Evolutionary conservation across 352 stramenopile species (phyloP).

Genomic region (Globisporangium paddicum): DNA sequence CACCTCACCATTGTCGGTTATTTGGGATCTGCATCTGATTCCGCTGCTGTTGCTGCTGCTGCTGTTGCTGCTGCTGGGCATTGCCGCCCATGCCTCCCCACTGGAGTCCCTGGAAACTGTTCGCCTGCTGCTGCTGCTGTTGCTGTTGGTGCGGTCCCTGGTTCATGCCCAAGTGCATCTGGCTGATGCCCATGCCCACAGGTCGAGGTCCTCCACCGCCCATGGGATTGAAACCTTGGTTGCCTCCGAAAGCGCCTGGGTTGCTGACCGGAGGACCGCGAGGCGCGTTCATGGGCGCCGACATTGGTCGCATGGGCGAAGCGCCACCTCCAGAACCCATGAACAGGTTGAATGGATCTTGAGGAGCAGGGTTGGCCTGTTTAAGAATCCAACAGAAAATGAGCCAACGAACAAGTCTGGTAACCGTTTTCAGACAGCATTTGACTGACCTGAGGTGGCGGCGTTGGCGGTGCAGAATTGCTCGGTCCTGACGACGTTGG

Average conservation of each 20-base stretch:
- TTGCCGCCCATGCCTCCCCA: slow-evolving; percentile 72
- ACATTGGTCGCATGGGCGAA: slow-evolving; percentile 25
- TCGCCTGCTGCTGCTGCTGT: slow-evolving; percentile 42
- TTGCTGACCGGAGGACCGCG: slow-evolving; percentile 18
- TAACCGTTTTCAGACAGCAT: too few relatives aligned
- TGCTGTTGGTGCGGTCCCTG: slow-evolving; percentile 25
- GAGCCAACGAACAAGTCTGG: too few relatives aligned
- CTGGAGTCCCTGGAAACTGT: slow-evolving; percentile 82
- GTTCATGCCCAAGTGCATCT: slow-evolving; percentile 79
- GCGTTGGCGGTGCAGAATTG: slow-evolving; percentile 27
- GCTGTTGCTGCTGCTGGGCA: slow-evolving; percentile 41
- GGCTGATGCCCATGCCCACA: slow-evolving; percentile 74
- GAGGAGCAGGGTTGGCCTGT: slow-evolving; percentile 19
- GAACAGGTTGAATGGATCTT: slow-evolving; percentile 79
- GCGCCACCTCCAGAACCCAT: slow-evolving; percentile 15
- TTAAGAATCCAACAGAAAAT: too few relatives aligned
- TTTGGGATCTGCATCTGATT: slow-evolving; percentile 54
- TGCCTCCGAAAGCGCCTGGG: slow-evolving; percentile 16
- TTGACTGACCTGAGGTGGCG: slow-evolving; percentile 26
- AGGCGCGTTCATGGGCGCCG: slow-evolving; percentile 26
- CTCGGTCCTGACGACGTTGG: slow-evolving; percentile 18
- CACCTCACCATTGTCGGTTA: slow-evolving; percentile 32
- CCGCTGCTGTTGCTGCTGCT: slow-evolving; percentile 42
- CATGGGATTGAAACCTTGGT: slow-evolving; percentile 40
- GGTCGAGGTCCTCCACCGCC: slow-evolving; percentile 28